A percentile compares a stretch with the other conserved stretches of the same genome.
Conservation (phyloP, 139 green algal genomes). For the Tetradesmus obliquus region DNA sequence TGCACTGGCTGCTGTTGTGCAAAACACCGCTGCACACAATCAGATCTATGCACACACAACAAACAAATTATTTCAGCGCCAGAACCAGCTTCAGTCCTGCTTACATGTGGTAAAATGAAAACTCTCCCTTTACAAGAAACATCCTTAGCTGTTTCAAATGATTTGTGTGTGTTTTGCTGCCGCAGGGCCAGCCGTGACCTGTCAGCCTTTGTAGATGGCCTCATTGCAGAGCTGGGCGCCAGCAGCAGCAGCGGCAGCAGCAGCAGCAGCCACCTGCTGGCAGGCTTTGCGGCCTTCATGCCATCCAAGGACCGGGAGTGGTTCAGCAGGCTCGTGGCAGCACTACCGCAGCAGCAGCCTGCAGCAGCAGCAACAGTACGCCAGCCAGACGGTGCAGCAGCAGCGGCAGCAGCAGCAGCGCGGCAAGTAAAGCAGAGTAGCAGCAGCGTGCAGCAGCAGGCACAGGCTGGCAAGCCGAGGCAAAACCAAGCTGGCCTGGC, state of each 20-base stretch:
- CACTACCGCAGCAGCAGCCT: background rate
- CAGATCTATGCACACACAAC: too few relatives aligned
- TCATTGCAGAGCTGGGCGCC: constrained; percentile 62
- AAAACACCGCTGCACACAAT: too few relatives aligned
- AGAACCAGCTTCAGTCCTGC: too few relatives aligned
- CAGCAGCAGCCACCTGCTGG: constrained; percentile 60
- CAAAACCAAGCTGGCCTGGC: background rate
- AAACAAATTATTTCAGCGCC: too few relatives aligned
- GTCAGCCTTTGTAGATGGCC: constrained; percentile 56
- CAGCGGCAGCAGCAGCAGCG: constrained; percentile 4
- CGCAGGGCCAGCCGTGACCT: constrained; percentile 54
- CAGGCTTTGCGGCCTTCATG: constrained; percentile 68
- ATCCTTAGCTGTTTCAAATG: too few relatives aligned
- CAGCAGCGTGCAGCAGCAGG: constrained; percentile 3
- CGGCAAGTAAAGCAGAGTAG: background rate
- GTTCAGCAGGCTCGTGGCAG: constrained; percentile 56
- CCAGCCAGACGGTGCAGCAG: background rate
- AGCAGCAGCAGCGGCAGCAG: constrained; percentile 54
- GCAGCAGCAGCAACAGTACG: background rate
- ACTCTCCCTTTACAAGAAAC: too few relatives aligned
- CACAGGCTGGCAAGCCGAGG: background rate
- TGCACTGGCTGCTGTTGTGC: too few relatives aligned
- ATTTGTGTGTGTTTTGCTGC: background rate
- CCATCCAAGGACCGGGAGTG: constrained; percentile 52
- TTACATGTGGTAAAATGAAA: too few relatives aligned